phyloP scores from a whole-genome alignment of 768 basidiomycete genomes.

The Termitomyces titanicus region DNA sequence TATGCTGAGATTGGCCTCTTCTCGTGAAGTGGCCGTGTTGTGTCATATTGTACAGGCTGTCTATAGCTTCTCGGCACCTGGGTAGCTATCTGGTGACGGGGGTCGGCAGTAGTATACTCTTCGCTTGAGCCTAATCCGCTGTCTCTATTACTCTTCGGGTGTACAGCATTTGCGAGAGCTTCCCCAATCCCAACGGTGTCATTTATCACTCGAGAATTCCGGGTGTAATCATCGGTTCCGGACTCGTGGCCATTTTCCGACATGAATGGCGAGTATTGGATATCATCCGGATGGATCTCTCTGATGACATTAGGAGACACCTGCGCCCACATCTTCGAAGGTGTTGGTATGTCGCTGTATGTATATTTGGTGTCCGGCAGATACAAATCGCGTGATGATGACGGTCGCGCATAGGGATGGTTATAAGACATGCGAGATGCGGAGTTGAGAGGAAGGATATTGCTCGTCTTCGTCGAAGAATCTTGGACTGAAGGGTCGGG shows the following conservation, averaged over 20 bases:
- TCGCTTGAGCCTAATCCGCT: conserved; percentile 50
- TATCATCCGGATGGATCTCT: conserved; percentile 41
- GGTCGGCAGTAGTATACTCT: conserved; percentile 22
- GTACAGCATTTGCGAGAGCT: conserved; percentile 48
- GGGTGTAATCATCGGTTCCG: conserved; percentile 5
- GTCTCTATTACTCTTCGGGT: conserved; percentile 24
- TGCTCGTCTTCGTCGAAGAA: not conserved
- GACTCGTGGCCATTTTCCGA: conserved; percentile 18
- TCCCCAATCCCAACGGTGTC: conserved; percentile 62
- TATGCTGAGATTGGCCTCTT: conserved; percentile 16
- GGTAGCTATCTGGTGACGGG: conserved; percentile 6
- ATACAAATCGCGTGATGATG: conserved; percentile 31
- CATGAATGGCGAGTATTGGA: conserved; percentile 46
- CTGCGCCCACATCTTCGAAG: conserved; percentile 49
- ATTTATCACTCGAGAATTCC: conserved; percentile 33
- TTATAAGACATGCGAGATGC: conserved; percentile 25
- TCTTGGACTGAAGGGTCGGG: not conserved
- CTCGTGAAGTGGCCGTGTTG: conserved; percentile 21
- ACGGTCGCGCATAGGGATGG: conserved; percentile 42
- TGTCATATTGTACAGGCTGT: conserved; percentile 34
- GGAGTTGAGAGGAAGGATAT: conserved; percentile 17
- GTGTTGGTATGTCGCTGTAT: conserved; percentile 36
- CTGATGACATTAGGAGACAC: conserved; percentile 40
- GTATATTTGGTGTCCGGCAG: conserved; percentile 27
- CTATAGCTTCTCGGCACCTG: conserved; percentile 16